Evolutionary conservation across 2,329 filamentous ascomycete species (phyloP), one percentile per base, ranked within the genome.

Genomic region (Aureobasidium mangrovei): DNA sequence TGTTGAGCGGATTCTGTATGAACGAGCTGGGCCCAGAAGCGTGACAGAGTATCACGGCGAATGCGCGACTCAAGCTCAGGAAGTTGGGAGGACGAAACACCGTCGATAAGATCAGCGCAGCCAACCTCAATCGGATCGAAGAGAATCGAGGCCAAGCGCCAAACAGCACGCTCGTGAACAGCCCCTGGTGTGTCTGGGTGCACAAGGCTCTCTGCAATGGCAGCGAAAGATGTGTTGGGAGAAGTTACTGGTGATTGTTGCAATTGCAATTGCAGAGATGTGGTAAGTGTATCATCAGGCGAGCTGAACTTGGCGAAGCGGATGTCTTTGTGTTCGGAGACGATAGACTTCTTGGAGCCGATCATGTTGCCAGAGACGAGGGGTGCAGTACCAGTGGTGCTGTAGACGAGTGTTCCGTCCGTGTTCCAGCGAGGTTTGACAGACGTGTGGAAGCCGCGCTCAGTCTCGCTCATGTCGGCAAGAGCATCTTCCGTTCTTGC

Each of bases 141-240:
- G 3, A 98, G 77, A 36, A 96, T 84, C 55, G 87, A 86, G 1
- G 88, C 85, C 35, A 98, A 76, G 57, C 88, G 80, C 93, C 94
- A 98, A 1, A 93, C 82, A 10, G 82, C 76, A 63, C 83, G 81
- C 69, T 94, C 88, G 55, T 88, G 81, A 24, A 58, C 57, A 7
- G 46, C 45, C 7, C 56, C 51, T 24, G 56, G 27, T 4, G 52
- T 40, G 4, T 51, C 53, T 4, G 36, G 29, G 3, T 53, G 32
- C 4, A 64, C 39, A 31, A 58, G 43, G 24, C 39, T 53, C 49
- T 73, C 68, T 28, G 74, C 74, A 54, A 83, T 72, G 7, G 76
- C 69, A 12, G 72, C 72, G 56, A 84, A 76, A 7, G 49, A 44
- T n/a, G 41, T 53, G 28, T 53, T 33, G 5, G 56, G 41, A 12